Evolutionary conservation across 1,139 yeast genomes (phyloP).

Genomic region (Ashbya aceris): DNA sequence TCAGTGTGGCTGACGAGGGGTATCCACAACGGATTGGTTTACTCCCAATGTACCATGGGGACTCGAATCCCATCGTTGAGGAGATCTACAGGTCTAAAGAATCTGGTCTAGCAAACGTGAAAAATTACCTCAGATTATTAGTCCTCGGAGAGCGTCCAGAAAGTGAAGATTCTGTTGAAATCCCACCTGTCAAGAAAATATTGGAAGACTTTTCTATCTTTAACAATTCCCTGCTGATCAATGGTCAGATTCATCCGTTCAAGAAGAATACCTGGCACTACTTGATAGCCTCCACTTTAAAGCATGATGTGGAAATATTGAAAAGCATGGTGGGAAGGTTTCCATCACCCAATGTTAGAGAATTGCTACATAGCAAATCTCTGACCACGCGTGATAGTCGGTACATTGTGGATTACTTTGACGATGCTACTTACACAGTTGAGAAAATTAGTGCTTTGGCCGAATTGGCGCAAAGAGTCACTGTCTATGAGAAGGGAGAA

Average conservation of each 20-base stretch:
- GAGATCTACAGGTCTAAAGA: slow-evolving; percentile 34
- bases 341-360: slow-evolving; percentile 16
- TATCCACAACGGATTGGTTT: slow-evolving; percentile 78
- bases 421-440: slow-evolving; percentile 23
- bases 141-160: slow-evolving; percentile 10
- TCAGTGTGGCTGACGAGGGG: slow-evolving; percentile 42
- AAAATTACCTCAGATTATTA: slow-evolving; percentile 20
- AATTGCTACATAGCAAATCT: slow-evolving; percentile 25
- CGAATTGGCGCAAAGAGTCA: slow-evolving; percentile 10
- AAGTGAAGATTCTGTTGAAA: slow-evolving; percentile 9
- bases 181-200: slow-evolving; percentile 27
- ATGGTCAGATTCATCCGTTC: slow-evolving; percentile 55
- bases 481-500: slow-evolving; percentile 11
- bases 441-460: slow-evolving; percentile 15
- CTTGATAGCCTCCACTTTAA: slow-evolving; percentile 25
- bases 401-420: slow-evolving; percentile 26
- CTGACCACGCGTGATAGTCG: slow-evolving; percentile 20
- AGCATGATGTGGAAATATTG: slow-evolving; percentile 23
- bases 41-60: slow-evolving; percentile 42
- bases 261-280: slow-evolving; percentile 28
- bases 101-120: slow-evolving; percentile 14
- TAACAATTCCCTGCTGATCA: slow-evolving; percentile 50
- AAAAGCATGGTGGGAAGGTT: slow-evolving; percentile 16
- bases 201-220: slow-evolving; percentile 36
- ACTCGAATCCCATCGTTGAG: slow-evolving; percentile 22